Evolutionary conservation across 2,329 filamentous ascomycete genomes (phyloP), one percentile per base, ranked within the genome.

Genomic region (Sarocladium kiliense): DNA sequence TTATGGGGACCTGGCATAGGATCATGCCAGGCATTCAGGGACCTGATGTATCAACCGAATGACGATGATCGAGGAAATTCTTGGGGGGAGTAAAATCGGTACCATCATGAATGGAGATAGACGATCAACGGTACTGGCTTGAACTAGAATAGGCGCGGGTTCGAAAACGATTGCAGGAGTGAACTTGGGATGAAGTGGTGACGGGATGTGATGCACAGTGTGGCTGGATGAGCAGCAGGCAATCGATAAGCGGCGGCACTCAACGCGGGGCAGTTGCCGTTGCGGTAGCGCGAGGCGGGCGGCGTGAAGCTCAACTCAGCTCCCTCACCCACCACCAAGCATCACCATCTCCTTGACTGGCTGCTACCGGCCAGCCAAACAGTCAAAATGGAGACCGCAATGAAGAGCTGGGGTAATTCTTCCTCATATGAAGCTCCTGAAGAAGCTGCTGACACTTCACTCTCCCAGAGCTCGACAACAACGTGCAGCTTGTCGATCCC

Each of bases 401-500:
- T 62, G 27, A 64, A 61, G 56, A 60, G 59, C 25, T 66, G 64
- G 64, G 65, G 66, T 67, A 60, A 58, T 49, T 12, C 2, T 18
- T 32, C 3, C 16, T 10, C 18, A 3, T 30, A 55, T 51, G 27
- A 34, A 21, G 34, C 19, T 41, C 12, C 55, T 59, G 34, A 59
- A 27, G 14, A 41, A 23, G n/a, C n/a, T n/a, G n/a, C n/a, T n/a
- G n/a, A n/a, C n/a, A 21, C 7, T 7, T 44, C 6, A 21, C 36
- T 14, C 39, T 54, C 55, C 37, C 58, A 96, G 93, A 96, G 80
- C 83, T 94, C 67, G 90, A 96, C 69, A 96, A 96, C 71, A 85
- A 87, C 58, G 77, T 91, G 73, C 81, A 87, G 68, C 82, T 97
- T 58, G 85, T 96, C 65, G 92, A 99, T 68, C 82, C 89, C 54